Evolutionary conservation across 768 basidiomycete species (phyloP).

Genomic region (Phanerochaete sordida): DNA sequence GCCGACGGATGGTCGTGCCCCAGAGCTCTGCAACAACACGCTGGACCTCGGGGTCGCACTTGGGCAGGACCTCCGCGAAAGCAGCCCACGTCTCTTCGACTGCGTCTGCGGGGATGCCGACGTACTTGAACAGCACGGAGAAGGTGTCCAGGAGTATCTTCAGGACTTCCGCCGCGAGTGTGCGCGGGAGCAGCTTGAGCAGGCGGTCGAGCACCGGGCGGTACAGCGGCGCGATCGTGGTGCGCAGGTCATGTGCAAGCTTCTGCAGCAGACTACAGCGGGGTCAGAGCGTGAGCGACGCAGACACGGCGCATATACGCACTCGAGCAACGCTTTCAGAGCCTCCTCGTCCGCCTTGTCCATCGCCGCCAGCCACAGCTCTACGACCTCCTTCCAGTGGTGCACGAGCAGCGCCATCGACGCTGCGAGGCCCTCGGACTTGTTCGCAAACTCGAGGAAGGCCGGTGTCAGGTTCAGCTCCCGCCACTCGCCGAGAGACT

Average conservation of each 20-base stretch:
- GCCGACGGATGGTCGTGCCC: constrained; percentile 71
- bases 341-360: constrained; percentile 68
- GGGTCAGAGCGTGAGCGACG: constrained; percentile 10
- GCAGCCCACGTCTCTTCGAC: constrained; percentile 59
- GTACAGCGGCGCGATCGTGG: constrained; percentile 65
- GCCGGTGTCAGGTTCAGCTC: constrained; percentile 77
- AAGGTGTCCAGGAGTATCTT: constrained; percentile 66
- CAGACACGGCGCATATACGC: constrained; percentile 23
- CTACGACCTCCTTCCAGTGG: constrained; percentile 68
- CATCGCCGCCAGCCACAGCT: constrained; percentile 59
- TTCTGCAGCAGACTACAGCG: constrained; percentile 67
- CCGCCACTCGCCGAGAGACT: constrained; percentile 69
- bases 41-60: constrained; percentile 69
- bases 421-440: constrained; percentile 55
- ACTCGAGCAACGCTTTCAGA: constrained; percentile 74
- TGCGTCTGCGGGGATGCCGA: constrained; percentile 62
- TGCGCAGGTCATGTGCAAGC: constrained; percentile 76
- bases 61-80: constrained; percentile 47
- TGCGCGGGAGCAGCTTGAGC: constrained; percentile 51
- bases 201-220: constrained; percentile 50
- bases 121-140: constrained; percentile 65
- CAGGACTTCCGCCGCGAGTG: constrained; percentile 57
- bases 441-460: constrained; percentile 67
- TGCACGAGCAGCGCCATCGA: constrained; percentile 82
- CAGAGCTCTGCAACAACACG: constrained; percentile 83